These are phyloP conservation scores for Closterium sp. DNA, from an alignment of 139 green algal genomes.

Conservation along the genomic window DNA sequence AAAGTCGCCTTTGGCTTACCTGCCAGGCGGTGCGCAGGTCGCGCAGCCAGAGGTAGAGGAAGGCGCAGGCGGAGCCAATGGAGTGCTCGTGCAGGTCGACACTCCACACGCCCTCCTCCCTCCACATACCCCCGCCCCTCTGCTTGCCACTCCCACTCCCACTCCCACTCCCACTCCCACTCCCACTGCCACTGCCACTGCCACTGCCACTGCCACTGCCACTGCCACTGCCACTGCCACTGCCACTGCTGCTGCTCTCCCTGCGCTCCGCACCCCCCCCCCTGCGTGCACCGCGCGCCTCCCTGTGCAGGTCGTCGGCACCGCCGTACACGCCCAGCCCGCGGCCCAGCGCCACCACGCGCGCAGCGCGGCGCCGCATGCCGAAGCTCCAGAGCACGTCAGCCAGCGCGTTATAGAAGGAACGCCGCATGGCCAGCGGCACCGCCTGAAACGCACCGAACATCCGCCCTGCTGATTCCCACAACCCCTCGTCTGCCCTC, in stretches of 20 bases:
- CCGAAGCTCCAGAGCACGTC: constrained; percentile 47
- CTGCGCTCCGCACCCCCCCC: neutral
- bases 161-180: neutral
- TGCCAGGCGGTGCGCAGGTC: constrained; percentile 34
- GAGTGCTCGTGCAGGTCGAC: constrained; percentile 44
- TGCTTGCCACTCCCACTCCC: no score
- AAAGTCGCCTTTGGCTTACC: constrained; percentile 7
- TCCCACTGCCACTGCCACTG: neutral
- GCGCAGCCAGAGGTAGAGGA: constrained; percentile 31
- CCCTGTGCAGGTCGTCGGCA: neutral
- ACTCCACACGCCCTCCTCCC: constrained; percentile 16
- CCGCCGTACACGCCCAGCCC: constrained; percentile 19
- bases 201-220: neutral
- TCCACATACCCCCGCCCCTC: neutral
- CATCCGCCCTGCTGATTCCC: constrained; percentile 42
- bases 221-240: neutral
- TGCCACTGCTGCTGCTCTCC: neutral
- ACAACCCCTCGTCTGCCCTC: constrained; percentile 18
- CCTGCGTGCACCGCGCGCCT: neutral
- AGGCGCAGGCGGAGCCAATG: constrained; percentile 21
- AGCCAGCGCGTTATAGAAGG: constrained; percentile 46
- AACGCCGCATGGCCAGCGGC: constrained; percentile 22
- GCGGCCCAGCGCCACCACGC: constrained; percentile 25
- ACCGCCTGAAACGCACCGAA: constrained; percentile 18
- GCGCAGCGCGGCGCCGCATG: constrained; percentile 14